phyloP scores from a whole-genome alignment of 495 filamentous ascomycete species.

The Podospora fimiseda region DNA sequence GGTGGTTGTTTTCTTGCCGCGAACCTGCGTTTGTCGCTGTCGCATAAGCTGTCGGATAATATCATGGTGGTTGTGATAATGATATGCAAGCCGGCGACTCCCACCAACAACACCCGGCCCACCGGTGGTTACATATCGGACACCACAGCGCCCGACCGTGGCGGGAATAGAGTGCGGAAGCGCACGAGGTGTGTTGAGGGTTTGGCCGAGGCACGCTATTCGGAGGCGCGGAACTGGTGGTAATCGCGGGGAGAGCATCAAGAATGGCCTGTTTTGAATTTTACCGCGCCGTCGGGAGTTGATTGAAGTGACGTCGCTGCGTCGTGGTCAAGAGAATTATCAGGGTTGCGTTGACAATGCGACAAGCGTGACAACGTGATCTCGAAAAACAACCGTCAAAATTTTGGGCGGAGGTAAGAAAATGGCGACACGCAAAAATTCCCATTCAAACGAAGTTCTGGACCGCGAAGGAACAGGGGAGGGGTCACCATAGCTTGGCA shows the following conservation, averaged over 20 bases:
- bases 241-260: conserved; percentile 26
- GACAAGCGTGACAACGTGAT: conserved; percentile 18
- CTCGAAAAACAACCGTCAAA: conserved; percentile 4
- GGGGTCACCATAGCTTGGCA: not conserved
- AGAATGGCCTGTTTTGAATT: conserved; percentile 18
- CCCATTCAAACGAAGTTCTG: not conserved
- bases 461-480: not conserved
- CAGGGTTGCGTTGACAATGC: not conserved
- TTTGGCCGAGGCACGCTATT: conserved; percentile 20
- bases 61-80: not conserved
- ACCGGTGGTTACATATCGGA: conserved; percentile 17
- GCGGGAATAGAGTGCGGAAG: conserved; percentile 11
- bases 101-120: not conserved
- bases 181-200: conserved; percentile 10
- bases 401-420: not conserved
- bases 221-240: conserved; percentile 19
- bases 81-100: not conserved
- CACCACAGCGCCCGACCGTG: conserved; percentile 20
- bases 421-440: conserved; percentile 4
- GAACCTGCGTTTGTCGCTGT: conserved; percentile 12
- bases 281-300: conserved; percentile 2
- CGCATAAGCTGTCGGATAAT: not conserved
- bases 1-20: conserved; percentile 42
- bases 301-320: conserved; percentile 1
- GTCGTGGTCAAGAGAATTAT: conserved; percentile 2